Percentiles rank a stretch among this genome's conserved stretches.
Evolutionary conservation across 1,139 yeast genomes (phyloP).

Genomic region (Geotrichum restrictum): DNA sequence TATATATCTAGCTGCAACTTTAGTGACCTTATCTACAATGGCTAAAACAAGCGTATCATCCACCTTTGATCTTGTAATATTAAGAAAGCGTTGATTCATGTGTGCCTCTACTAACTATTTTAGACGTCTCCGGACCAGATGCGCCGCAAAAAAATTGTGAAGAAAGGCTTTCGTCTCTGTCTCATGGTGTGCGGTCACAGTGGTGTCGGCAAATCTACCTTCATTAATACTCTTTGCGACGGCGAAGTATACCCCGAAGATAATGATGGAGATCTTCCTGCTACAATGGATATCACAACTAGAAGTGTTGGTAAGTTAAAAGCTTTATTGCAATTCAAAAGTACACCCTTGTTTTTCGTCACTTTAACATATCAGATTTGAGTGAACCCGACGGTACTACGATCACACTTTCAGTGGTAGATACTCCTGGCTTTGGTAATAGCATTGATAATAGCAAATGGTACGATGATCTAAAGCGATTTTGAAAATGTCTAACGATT

Average conservation of each 20-base stretch:
- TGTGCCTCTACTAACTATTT: not conserved
- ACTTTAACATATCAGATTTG: constrained; percentile 24
- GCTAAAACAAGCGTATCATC: constrained; percentile 18
- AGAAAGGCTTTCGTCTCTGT: constrained; percentile 77
- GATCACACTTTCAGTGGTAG: constrained; percentile 56
- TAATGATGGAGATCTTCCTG: constrained; percentile 11
- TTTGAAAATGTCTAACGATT: not conserved
- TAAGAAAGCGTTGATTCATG: not conserved
- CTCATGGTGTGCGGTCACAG: constrained; percentile 69
- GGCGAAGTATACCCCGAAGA: constrained; percentile 55
- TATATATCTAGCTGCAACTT: not conserved
- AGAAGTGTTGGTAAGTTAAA: constrained; percentile 19
- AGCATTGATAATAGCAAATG: constrained; percentile 59
- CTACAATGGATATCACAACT: constrained; percentile 21
- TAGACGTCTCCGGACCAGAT: constrained; percentile 28
- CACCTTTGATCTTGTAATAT: constrained; percentile 17
- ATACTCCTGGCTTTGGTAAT: constrained; percentile 81
- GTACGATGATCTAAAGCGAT: constrained; percentile 16
- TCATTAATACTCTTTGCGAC: constrained; percentile 79
- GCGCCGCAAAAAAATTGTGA: constrained; percentile 68
- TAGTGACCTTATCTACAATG: constrained; percentile 1
- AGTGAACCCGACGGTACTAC: constrained; percentile 57
- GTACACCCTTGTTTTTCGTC: not conserved
- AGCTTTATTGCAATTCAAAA: not conserved
- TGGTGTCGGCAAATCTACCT: constrained; percentile 77